Conservation (phyloP, 768 basidiomycete genomes). For the Exsudoporus frostii region DNA sequence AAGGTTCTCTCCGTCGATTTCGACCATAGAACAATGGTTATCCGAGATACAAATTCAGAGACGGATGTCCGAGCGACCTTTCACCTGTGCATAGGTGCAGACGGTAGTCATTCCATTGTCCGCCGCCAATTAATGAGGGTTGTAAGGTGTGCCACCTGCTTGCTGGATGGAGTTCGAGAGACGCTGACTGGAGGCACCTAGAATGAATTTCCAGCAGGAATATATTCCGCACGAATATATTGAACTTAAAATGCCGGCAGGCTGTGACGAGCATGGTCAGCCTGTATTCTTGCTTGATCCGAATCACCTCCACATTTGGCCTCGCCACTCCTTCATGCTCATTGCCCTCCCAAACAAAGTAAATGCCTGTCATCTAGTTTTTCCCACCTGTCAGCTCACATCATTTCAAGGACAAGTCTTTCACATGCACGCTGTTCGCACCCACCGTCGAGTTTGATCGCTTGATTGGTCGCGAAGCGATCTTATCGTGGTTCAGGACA, state of each 20-base stretch:
- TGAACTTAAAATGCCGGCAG: conserved; percentile 93
- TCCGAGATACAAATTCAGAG: conserved; percentile 45
- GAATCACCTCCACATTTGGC: conserved; percentile 98
- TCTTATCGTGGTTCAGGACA: conserved; percentile 71
- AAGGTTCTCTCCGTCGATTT: conserved; percentile 80
- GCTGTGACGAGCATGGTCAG: conserved; percentile 54
- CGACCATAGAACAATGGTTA: conserved; percentile 52
- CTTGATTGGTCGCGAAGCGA: conserved; percentile 53
- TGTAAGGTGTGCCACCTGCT: conserved; percentile 59
- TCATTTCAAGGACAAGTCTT: conserved; percentile 78
- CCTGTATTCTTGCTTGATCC: conserved; percentile 83
- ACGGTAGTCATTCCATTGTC: conserved; percentile 91
- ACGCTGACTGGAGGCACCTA: conserved; percentile 35
- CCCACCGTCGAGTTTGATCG: conserved; percentile 74
- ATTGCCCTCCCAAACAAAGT: conserved; percentile 98
- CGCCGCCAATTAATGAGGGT: conserved; percentile 95
- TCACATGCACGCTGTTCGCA: conserved; percentile 96
- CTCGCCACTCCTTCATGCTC: conserved; percentile 98
- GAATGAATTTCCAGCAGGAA: conserved; percentile 93
- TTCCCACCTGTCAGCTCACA: conserved; percentile 26
- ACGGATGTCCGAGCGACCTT: conserved; percentile 51
- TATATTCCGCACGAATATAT: conserved; percentile 96
- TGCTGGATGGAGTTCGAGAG: conserved; percentile 5
- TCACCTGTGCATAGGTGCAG: conserved; percentile 86
- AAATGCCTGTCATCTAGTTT: conserved; percentile 25